Evolutionary conservation across 2,329 filamentous ascomycete species (phyloP).

Genomic region (Verticillium nubilum): DNA sequence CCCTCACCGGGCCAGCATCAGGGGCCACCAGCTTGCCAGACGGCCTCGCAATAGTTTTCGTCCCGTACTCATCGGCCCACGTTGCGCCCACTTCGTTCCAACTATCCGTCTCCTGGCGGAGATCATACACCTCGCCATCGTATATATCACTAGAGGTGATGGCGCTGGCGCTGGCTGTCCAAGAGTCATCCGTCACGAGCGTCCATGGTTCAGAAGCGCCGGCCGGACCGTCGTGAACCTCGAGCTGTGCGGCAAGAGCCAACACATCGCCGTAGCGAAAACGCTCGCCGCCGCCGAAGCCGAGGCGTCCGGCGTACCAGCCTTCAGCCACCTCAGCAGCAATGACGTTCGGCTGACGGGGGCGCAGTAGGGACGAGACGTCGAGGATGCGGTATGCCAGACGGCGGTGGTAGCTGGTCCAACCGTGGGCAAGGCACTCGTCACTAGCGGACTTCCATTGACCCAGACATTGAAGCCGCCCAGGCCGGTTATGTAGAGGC

Average conservation of each 20-base stretch:
- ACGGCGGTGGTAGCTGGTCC: conserved; percentile 37
- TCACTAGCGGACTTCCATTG: conserved; percentile 27
- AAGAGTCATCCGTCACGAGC: conserved; percentile 23
- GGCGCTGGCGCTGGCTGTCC: conserved; percentile 15
- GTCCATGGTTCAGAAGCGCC: conserved; percentile 12
- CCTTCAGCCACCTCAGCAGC: conserved; percentile 43
- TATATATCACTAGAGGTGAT: conserved; percentile 18
- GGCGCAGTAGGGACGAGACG: conserved; percentile 25
- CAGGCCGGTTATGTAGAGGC: conserved; percentile 28
- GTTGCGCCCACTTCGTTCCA: conserved; percentile 6
- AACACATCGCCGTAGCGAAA: conserved; percentile 25
- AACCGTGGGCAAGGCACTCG: conserved; percentile 32
- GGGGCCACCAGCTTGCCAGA: conserved; percentile 19
- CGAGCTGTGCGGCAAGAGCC: conserved; percentile 22
- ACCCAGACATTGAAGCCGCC: conserved; percentile 31
- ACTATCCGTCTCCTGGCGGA: conserved; percentile 15
- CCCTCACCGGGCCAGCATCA: conserved; percentile 25
- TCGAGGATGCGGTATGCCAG: conserved; percentile 38
- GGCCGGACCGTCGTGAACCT: conserved; percentile 11
- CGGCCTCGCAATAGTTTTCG: conserved; percentile 10
- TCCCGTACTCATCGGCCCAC: background rate
- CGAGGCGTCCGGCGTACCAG: conserved; percentile 41
- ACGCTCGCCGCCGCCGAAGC: conserved; percentile 18
- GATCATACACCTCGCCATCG: conserved; percentile 25
- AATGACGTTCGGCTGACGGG: conserved; percentile 30